These are phyloP conservation scores for Thuja plicata DNA, from an alignment of 83 land plant species.

Conservation along the genomic window DNA sequence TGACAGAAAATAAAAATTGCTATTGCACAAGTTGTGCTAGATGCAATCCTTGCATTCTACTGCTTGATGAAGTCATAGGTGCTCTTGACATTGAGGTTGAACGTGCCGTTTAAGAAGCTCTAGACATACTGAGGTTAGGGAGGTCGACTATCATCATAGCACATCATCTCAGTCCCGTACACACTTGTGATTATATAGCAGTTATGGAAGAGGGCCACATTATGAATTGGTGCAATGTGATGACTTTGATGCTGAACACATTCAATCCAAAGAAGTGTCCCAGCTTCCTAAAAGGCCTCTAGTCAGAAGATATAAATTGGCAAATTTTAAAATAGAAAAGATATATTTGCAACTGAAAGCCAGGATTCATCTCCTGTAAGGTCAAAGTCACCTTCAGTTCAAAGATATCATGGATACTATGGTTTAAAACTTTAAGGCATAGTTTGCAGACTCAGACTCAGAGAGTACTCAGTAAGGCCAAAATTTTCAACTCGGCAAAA, in stretches of 20 bases:
- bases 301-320: conserved; percentile 28
- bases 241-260: conserved; percentile 92
- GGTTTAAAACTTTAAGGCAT: not conserved
- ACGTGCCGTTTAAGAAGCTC: conserved; percentile 84
- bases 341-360: not conserved
- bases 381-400: conserved; percentile 38
- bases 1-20: conserved; percentile 90
- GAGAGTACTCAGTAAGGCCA: no score
- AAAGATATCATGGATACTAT: conserved; percentile 28
- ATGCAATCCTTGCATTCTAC: conserved; percentile 87
- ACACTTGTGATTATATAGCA: conserved; percentile 94
- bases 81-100: conserved; percentile 96
- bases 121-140: conserved; percentile 92
- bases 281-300: conserved; percentile 77
- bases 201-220: conserved; percentile 99
- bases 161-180: conserved; percentile 78
- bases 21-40: conserved; percentile 92
- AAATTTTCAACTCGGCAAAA: no score
- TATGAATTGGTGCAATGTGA: conserved; percentile 71
- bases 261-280: conserved; percentile 87
- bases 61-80: conserved; percentile 97
- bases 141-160: conserved; percentile 92
- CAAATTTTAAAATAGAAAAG: not conserved
- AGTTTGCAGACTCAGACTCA: no score
- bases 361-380: conserved; percentile 27